These are phyloP conservation scores for Didymellaceae sp. DNA, from an alignment of 2,329 filamentous ascomycete species.

Conservation along the genomic window DNA sequence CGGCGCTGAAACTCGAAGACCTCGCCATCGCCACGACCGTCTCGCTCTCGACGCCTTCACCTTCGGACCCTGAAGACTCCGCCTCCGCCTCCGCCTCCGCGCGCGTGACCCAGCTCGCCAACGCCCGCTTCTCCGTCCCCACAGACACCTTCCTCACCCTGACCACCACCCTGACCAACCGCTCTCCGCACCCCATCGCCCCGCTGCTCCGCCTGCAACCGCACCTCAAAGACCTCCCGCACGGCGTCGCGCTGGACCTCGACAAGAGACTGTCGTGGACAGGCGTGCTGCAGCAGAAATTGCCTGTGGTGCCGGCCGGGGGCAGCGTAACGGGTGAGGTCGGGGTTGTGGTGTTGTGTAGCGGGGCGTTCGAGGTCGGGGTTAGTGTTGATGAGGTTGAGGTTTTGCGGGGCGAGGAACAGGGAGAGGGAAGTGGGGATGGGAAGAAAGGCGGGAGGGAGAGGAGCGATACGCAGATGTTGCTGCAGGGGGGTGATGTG, in stretches of 20 bases:
- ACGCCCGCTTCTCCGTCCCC: constrained; percentile 55
- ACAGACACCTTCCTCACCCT: constrained; percentile 73
- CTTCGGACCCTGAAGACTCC: neutral
- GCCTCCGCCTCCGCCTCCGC: neutral
- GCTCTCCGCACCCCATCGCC: constrained; percentile 69
- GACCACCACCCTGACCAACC: constrained; percentile 75
- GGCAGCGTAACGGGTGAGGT: constrained; percentile 67
- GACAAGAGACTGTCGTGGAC: constrained; percentile 85
- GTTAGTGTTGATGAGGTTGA: constrained; percentile 82
- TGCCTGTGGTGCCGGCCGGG: constrained; percentile 68
- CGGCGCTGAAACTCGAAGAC: constrained; percentile 81
- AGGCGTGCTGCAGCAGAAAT: constrained; percentile 77
- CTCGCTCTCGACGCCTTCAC: constrained; percentile 21
- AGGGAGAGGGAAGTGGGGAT: neutral
- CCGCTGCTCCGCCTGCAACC: constrained; percentile 80
- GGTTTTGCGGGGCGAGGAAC: constrained; percentile 45
- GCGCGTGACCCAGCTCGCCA: constrained; percentile 48
- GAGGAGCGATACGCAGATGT: constrained; percentile 34
- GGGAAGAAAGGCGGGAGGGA: constrained; percentile 23
- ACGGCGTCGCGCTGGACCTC: constrained; percentile 77
- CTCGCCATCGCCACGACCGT: constrained; percentile 67
- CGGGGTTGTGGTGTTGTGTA: constrained; percentile 76
- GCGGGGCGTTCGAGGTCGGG: constrained; percentile 81
- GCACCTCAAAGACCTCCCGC: constrained; percentile 73
- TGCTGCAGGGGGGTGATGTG: constrained; percentile 37